A percentile compares a stretch with the other conserved stretches of the same genome.
Evolutionary conservation across 495 filamentous ascomycete species (phyloP).

Genomic region (Penicillium cinerascens): DNA sequence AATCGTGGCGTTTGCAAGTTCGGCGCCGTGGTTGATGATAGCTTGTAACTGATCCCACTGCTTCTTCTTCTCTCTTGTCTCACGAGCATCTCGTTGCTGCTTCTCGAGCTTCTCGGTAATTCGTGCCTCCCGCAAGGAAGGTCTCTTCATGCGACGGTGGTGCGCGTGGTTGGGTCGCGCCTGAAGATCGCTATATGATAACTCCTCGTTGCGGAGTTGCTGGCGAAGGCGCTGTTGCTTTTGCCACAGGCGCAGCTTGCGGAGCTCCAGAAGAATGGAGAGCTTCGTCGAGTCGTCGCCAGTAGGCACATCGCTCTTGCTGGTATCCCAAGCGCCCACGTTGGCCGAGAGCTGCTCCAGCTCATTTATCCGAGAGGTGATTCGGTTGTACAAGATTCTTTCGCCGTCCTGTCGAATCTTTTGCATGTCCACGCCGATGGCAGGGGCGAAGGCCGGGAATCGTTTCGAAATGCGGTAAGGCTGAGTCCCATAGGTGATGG

Average conservation of each 20-base stretch:
- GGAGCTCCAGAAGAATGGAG: neutral
- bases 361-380: conserved; percentile 75
- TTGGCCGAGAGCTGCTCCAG: conserved; percentile 79
- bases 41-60: conserved; percentile 82
- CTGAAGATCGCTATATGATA: conserved; percentile 63
- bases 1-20: conserved; percentile 53
- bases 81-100: conserved; percentile 92
- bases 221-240: conserved; percentile 85
- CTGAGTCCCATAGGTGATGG: conserved; percentile 79
- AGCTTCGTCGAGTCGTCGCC: conserved; percentile 81
- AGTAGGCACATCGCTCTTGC: conserved; percentile 62
- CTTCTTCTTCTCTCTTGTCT: conserved; percentile 92
- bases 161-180: conserved; percentile 66
- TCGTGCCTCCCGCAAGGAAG: conserved; percentile 89
- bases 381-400: conserved; percentile 82
- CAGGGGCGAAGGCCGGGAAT: conserved; percentile 82
- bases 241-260: conserved; percentile 60
- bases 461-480: conserved; percentile 62
- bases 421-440: conserved; percentile 69
- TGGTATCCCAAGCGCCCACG: conserved; percentile 76
- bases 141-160: conserved; percentile 94
- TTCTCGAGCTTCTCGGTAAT: conserved; percentile 99
- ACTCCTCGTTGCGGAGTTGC: conserved; percentile 80
- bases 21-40: conserved; percentile 64
- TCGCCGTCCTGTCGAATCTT: conserved; percentile 80